Percentiles rank a stretch among this genome's conserved stretches.
Evolutionary conservation across 495 filamentous ascomycete genomes (phyloP).

Genomic region (Xylaria flabelliformis): DNA sequence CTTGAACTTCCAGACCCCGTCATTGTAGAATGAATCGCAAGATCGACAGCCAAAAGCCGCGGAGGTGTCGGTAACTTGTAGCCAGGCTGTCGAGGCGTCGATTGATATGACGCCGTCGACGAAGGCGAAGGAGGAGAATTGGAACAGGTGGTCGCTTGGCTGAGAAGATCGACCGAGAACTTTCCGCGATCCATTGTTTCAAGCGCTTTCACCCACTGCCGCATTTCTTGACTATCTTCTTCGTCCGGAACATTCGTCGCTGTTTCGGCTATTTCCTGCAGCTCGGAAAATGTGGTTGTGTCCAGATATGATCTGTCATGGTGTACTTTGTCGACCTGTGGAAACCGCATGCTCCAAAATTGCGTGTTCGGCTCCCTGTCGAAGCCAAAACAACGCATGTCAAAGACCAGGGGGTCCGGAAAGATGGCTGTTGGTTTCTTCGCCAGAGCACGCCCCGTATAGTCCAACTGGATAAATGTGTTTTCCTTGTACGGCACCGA

Average conservation of each 20-base stretch:
- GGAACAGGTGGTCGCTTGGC: conserved; percentile 35
- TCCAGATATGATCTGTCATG: conserved; percentile 53
- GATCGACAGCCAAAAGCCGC: conserved; percentile 20
- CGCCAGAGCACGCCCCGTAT: conserved; percentile 24
- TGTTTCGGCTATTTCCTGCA: conserved; percentile 51
- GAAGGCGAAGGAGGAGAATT: conserved; percentile 13
- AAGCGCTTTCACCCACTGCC: conserved; percentile 61
- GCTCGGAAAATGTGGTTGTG: conserved; percentile 48
- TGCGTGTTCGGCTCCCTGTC: conserved; percentile 50
- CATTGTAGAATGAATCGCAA: not conserved
- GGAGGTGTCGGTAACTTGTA: not conserved
- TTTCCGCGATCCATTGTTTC: conserved; percentile 51
- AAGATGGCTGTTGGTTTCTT: conserved; percentile 49
- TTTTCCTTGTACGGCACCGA: conserved; percentile 41
- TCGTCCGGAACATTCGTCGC: conserved; percentile 41
- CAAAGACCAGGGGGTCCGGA: conserved; percentile 49
- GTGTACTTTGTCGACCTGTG: conserved; percentile 54
- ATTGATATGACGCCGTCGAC: conserved; percentile 11
- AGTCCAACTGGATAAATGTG: conserved; percentile 42
- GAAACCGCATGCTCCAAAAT: conserved; percentile 56
- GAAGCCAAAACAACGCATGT: conserved; percentile 57
- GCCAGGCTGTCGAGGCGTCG: not conserved
- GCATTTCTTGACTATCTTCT: conserved; percentile 57
- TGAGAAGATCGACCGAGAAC: conserved; percentile 39
- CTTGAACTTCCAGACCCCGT: not conserved